Evolutionary conservation across 2,329 filamentous ascomycete species (phyloP).

Genomic region (Plectosphaerella sp.): DNA sequence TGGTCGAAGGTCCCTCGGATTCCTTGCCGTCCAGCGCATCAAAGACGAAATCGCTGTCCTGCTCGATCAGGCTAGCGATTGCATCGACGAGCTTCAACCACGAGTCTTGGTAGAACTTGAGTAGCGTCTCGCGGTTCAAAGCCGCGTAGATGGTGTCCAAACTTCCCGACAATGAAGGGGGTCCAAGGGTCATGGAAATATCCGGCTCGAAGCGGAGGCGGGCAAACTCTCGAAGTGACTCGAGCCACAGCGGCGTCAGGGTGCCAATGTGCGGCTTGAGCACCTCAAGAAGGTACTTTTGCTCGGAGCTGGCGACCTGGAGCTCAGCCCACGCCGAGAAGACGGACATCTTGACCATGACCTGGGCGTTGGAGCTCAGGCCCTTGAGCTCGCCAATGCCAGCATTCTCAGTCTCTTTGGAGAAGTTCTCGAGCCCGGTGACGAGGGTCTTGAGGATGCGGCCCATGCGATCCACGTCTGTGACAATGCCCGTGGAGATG

Average conservation of each 20-base stretch:
- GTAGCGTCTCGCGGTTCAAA: slow-evolving; percentile 85
- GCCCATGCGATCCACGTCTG: slow-evolving; percentile 97
- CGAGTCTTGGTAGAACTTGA: slow-evolving; percentile 94
- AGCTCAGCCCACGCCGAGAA: slow-evolving; percentile 97
- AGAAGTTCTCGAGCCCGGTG: slow-evolving; percentile 87
- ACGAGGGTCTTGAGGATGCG: slow-evolving; percentile 93
- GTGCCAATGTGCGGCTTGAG: slow-evolving; percentile 85
- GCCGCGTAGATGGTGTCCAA: slow-evolving; percentile 93
- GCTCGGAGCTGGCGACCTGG: slow-evolving; percentile 90
- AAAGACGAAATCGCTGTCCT: slow-evolving; percentile 96
- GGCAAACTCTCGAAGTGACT: slow-evolving; percentile 89
- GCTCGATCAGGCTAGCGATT: slow-evolving; percentile 93
- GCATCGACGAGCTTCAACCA: slow-evolving; percentile 97
- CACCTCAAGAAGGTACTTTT: slow-evolving; percentile 83
- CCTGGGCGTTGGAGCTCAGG: slow-evolving; percentile 90
- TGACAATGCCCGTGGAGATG: slow-evolving; percentile 94
- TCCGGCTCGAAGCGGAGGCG: slow-evolving; percentile 92
- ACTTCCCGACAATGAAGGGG: slow-evolving; percentile 75
- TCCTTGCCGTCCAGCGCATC: slow-evolving; percentile 89
- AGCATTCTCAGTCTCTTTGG: slow-evolving; percentile 72
- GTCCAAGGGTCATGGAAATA: slow-evolving; percentile 84
- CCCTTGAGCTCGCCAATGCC: slow-evolving; percentile 91
- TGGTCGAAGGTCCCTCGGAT: slow-evolving; percentile 39
- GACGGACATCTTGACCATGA: slow-evolving; percentile 98
- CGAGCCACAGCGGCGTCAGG: slow-evolving; percentile 89